Base-by-base conservation (phyloP, 2,329 filamentous ascomycete species). In the Aspergillus flavus region DNA sequence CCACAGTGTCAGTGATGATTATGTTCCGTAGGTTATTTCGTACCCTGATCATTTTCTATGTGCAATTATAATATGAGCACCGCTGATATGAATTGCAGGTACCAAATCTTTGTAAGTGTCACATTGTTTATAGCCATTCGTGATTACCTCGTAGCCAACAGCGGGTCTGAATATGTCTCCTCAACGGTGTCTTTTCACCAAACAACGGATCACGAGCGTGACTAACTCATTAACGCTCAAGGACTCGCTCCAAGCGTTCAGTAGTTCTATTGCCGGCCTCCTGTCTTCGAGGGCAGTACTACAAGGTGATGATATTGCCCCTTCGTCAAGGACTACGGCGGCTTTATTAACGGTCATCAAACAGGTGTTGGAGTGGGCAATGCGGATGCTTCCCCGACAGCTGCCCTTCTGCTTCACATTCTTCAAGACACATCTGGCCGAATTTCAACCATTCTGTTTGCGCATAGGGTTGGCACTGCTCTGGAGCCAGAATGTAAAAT, bases 401-500 rank as follows among this genome's bases (percentile, higher is more conserved):
- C 88, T 12, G 93, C 93, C 1, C 84, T 97, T 46, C 86, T 97
- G 12, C 86, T 97, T 57, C 92, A 91, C 34, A 90, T 96, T 65
- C 81, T 95, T 11, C 92, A 95, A 77, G 91, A 95, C 68, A 91
- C 89, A 57, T 90, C 91, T 64, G 93, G 92, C 10, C 87, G 93
- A 7, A 80, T 96, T 30, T 91, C 92, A 1, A 97, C 93, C 0
- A 96, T 97, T 64, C 78, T 92, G 11, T 96, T 97, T 75, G 94
- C 93, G 1, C 89, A 96, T 75, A 85, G 87, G 50, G 88, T 94
- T 63, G 93, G 93, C 43, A 91, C 91, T 53, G 86, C 91, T 36
- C 90, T 97, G 55, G 93, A 96, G 76, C 92, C 93, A 2, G 93
- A 97, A 75, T 94, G 92, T 81, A 97, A 97, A 77, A 90, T 87